These are phyloP conservation scores for Euryodendron excelsum DNA, from an alignment of 148 eudicot genomes.

Conservation along the genomic window DNA sequence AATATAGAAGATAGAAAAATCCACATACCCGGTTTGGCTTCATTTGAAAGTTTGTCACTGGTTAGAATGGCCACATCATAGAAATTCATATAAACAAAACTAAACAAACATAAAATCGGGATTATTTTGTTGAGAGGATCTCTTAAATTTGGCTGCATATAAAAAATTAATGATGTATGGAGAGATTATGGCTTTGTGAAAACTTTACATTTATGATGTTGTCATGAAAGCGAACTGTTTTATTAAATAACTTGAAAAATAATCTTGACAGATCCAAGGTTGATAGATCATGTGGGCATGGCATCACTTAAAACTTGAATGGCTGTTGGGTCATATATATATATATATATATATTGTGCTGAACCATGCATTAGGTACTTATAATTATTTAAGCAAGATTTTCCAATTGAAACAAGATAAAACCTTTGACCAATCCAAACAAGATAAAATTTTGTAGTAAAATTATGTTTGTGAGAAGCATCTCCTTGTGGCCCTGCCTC, in stretches of 20 bases:
- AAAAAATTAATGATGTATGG: not conserved
- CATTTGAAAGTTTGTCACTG: not conserved
- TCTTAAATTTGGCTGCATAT: not conserved
- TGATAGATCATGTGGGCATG: no score
- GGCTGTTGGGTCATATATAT: no score
- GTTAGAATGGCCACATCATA: not conserved
- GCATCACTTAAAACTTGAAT: no score
- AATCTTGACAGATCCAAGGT: not conserved
- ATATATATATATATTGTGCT: no score
- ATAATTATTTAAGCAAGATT: no score
- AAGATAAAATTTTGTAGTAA: no score
- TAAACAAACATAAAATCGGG: not conserved
- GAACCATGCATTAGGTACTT: no score
- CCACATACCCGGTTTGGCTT: not conserved
- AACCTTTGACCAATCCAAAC: no score
- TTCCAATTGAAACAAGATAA: no score
- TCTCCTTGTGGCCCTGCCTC: no score
- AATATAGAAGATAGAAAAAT: not conserved
- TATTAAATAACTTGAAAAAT: not conserved
- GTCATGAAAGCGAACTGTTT: not conserved
- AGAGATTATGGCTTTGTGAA: not conserved
- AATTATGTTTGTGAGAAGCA: no score
- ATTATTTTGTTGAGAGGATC: not conserved
- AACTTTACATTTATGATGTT: not conserved
- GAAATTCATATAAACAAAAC: not conserved